Evolutionary conservation across 257 asterid species (phyloP).

Genomic region (Rehmannia glutinosa): DNA sequence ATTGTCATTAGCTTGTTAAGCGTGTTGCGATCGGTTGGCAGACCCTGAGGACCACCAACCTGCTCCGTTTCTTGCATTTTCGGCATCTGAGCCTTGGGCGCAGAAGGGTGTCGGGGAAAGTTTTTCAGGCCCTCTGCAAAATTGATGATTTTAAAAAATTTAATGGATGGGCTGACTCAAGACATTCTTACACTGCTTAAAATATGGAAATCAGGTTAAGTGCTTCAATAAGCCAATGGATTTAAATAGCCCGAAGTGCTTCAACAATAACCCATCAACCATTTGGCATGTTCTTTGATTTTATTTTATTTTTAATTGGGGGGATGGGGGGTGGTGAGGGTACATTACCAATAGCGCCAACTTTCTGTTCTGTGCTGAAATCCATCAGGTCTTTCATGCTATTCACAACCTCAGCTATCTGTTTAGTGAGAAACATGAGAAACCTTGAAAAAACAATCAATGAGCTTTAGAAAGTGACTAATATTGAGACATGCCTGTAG

Average conservation of each 20-base stretch:
- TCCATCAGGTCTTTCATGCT: conserved; percentile 97
- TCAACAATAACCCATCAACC: background rate
- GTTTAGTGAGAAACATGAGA: conserved; percentile 19
- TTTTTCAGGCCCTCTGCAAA: conserved; percentile 81
- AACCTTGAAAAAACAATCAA: background rate
- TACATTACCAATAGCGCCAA: conserved; percentile 78
- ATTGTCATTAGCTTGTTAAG: conserved; percentile 55
- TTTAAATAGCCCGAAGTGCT: background rate
- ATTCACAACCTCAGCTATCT: conserved; percentile 96
- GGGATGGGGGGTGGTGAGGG: background rate
- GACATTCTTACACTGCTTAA: background rate
- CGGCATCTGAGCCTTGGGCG: conserved; percentile 44
- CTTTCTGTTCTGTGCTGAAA: conserved; percentile 71
- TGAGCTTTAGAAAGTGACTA: background rate
- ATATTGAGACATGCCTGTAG: conserved; percentile 59
- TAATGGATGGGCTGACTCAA: too few relatives aligned
- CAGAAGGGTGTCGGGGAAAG: conserved; percentile 46
- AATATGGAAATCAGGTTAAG: background rate
- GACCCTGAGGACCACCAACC: conserved; percentile 45
- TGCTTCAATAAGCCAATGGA: background rate
- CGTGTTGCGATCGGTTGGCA: conserved; percentile 49
- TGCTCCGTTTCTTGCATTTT: conserved; percentile 57
- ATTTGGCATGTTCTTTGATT: background rate
- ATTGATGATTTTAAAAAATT: too few relatives aligned
- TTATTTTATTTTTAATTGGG: too few relatives aligned